A percentile compares a stretch with the other conserved stretches of the same genome.
Conservation (phyloP, 352 stramenopile genomes). For the Globisporangium acanthophoron region DNA sequence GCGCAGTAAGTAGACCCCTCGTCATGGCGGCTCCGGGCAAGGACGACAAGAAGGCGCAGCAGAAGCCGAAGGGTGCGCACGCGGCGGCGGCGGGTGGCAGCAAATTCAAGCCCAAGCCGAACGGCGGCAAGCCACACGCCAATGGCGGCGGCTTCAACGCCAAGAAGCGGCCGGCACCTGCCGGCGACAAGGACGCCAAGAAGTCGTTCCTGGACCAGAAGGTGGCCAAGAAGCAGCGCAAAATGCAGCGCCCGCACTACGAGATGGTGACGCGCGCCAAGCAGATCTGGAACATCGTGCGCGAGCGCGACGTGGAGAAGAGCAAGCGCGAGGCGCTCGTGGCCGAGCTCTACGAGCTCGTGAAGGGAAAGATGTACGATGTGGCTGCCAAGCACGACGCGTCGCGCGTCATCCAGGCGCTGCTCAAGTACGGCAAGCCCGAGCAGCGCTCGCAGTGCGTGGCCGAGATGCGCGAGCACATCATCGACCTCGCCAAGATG, state of each 20-base stretch:
- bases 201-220: slow-evolving; percentile 87
- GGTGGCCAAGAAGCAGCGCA: slow-evolving; percentile 90
- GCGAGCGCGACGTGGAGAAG: slow-evolving; percentile 82
- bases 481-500: slow-evolving; percentile 93
- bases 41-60: slow-evolving; percentile 13
- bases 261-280: slow-evolving; percentile 92
- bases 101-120: slow-evolving; percentile 5
- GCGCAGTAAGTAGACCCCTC: background rate
- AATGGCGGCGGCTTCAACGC: slow-evolving; percentile 21
- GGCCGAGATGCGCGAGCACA: slow-evolving; percentile 87
- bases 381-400: slow-evolving; percentile 95
- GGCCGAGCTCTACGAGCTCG: slow-evolving; percentile 87
- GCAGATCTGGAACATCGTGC: slow-evolving; percentile 95
- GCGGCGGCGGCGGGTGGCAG: slow-evolving; percentile 1
- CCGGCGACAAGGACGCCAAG: slow-evolving; percentile 50
- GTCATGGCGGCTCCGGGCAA: slow-evolving; percentile 2
- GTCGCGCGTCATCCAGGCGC: slow-evolving; percentile 92
- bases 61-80: slow-evolving; percentile 8
- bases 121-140: slow-evolving; percentile 1
- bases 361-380: slow-evolving; percentile 94
- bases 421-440: slow-evolving; percentile 91
- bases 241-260: slow-evolving; percentile 93
- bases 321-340: slow-evolving; percentile 80
- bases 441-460: slow-evolving; percentile 87
- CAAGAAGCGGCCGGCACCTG: slow-evolving; percentile 58